Evolutionary conservation across 306 rosid species (phyloP), one percentile per base, ranked within the genome.

Genomic region (Acacia crassicarpa): DNA sequence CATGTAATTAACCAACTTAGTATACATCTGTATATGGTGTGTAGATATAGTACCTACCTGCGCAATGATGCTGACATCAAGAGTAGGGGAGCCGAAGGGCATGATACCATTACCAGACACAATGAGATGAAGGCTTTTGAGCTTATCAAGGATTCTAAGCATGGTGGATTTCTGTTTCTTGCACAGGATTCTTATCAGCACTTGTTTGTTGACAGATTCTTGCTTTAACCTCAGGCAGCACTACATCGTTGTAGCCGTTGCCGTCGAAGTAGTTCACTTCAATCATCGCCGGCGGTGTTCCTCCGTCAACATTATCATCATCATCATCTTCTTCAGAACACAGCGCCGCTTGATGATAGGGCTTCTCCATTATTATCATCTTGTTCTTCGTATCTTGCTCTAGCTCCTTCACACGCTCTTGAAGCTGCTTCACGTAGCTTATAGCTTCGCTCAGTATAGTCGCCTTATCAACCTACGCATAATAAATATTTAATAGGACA

Each of bases 141-240:
- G 72, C 11, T 63, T 56, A 38, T 35, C 51, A 8, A 73, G 27
- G 16, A 66, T 35, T 63, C 48, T 62, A 77, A 74, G 44, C 67
- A 81, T 32, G 6, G 38, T 2, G 35, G 9, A 12, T 8, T 51
- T 11, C 44, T 63, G 23, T 9, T 65, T 65, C 4, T 81, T 2
- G 79, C 84, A 81, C 2, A 62, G 79, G 44, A 73, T 73, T 27
- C 79, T 78, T 53, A 81, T 62, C 14, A 73, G 67, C 14, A 73
- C 74, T 35, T 81, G 30, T 11, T 81, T 81, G 63, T 54, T 17
- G 49, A 48, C 79, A 38, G 74, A 66, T 49, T 35, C 74, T 63
- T 62, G 79, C 84, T 73, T 81, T 51, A 9, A 81, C 44, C 40
- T 41, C 62, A 3, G 76, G 69, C 22, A 40, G 77, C 19, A 25